Base-by-base conservation (phyloP, 73 alveolate genomes). In the Diophrys sp. region DNA sequence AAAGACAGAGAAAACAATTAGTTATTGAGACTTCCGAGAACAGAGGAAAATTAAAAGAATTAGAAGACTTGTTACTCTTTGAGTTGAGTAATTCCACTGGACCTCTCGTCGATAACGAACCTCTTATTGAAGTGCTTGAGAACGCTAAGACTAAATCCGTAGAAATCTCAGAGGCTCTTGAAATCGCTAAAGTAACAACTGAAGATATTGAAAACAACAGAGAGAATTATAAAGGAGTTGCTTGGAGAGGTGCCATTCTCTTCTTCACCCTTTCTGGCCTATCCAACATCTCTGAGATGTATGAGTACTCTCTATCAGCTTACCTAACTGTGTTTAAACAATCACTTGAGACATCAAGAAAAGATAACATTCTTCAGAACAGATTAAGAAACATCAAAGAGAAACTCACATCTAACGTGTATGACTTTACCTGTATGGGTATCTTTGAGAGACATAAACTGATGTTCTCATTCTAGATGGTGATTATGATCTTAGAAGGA, bases 391-490 rank as follows among this genome's bases (percentile, higher is more conserved):
- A 97, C 82, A 91, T 97, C 56, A 98, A 89, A 79, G 99, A 96
- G 73, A 97, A 96, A 89, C 87, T 98, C 75, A 98, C 99, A 0
- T 90, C 91, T 78, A 87, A 93, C 80, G 98, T 98, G 69, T 98
- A 98, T 79, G 99, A 98, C 81, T 98, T 96, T 95, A 96, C 98
- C 2, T 95, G 99, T 87, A 88, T 97, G 93, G 99, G 99, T 33
- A 97, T 98, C 67, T 98, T 98, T 89, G 99, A 98, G 66, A 94
- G 89, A 80, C 99, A 98, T 87, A 98, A 97, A 84, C 94, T 98
- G 80, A 95, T 97, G 98, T 98, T 97, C 96, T 93, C 99, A 55
- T 98, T 98, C 98, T 97, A 98, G 86, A 98, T 98, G 99, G 95
- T 99, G 26, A 93, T 98, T 24, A 98, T 98, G 99, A 98, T 98